A percentile compares a stretch with the other conserved stretches of the same genome.
Evolutionary conservation across 257 asterid genomes (phyloP).

Genomic region (Orobanche coerulescens): DNA sequence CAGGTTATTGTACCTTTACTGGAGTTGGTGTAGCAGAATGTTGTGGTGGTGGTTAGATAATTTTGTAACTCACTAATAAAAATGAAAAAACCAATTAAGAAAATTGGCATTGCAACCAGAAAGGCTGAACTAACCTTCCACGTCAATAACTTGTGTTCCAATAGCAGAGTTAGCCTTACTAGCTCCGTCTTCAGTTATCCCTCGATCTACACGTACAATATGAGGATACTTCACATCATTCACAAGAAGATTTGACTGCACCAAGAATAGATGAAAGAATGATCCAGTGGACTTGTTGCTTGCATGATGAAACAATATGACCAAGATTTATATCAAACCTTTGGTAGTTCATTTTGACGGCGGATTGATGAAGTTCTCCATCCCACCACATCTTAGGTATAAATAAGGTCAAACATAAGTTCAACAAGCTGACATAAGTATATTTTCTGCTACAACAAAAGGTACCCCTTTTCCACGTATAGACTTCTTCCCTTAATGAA

Average conservation of each 20-base stretch:
- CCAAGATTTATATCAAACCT: slow-evolving; percentile 30
- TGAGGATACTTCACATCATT: slow-evolving; percentile 74
- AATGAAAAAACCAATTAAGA: background rate
- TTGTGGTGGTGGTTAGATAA: too few species aligned
- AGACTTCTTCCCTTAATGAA: too few species aligned
- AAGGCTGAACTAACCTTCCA: slow-evolving; percentile 54
- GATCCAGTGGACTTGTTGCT: slow-evolving; percentile 18
- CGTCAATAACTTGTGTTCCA: slow-evolving; percentile 51
- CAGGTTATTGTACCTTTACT: too few species aligned
- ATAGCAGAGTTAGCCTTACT: slow-evolving; percentile 33
- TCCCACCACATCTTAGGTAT: slow-evolving; percentile 72
- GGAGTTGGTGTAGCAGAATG: too few species aligned
- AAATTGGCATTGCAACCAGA: background rate
- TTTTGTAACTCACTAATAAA: too few species aligned
- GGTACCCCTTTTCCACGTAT: too few species aligned
- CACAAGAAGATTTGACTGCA: slow-evolving; percentile 52
- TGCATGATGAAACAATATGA: background rate
- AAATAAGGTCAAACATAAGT: slow-evolving; percentile 39
- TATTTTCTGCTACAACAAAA: too few species aligned
- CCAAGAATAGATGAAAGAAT: slow-evolving; percentile 20
- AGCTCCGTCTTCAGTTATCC: slow-evolving; percentile 27
- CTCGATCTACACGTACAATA: slow-evolving; percentile 62
- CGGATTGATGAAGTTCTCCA: slow-evolving; percentile 97
- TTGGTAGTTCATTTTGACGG: slow-evolving; percentile 76
- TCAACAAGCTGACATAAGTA: background rate